Conservation (phyloP, 805 yeast species). For the Yarrowia keelungensis region DNA sequence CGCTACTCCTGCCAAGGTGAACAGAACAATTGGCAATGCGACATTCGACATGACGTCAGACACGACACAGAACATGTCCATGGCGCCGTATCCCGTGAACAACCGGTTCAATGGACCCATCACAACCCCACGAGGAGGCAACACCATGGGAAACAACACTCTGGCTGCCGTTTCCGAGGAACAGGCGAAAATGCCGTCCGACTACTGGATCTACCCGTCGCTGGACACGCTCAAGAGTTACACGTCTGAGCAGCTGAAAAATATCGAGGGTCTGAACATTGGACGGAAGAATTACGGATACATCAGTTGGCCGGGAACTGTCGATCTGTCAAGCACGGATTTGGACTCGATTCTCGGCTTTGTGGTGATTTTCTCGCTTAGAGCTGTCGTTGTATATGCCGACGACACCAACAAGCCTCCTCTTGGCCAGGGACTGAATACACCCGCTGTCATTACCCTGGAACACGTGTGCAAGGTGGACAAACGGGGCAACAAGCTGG, state of each 20-base stretch:
- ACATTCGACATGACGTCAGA: constrained; percentile 4
- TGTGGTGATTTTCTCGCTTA: constrained; percentile 65
- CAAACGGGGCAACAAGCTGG: constrained; percentile 62
- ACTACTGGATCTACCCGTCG: constrained; percentile 82
- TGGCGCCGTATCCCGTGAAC: constrained; percentile 28
- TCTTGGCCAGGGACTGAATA: constrained; percentile 77
- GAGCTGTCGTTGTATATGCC: constrained; percentile 73
- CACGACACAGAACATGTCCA: constrained; percentile 14
- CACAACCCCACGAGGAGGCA: not conserved
- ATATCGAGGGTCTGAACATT: constrained; percentile 66
- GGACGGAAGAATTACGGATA: constrained; percentile 79
- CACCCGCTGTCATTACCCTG: constrained; percentile 72
- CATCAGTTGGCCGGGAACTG: constrained; percentile 73
- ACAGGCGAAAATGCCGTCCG: constrained; percentile 48
- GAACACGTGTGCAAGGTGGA: constrained; percentile 79
- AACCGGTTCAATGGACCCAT: constrained; percentile 31
- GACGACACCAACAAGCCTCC: constrained; percentile 62
- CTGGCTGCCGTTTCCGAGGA: constrained; percentile 39
- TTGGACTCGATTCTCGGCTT: constrained; percentile 69
- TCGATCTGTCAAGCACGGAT: constrained; percentile 73
- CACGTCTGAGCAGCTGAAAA: constrained; percentile 63
- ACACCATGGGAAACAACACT: not conserved
- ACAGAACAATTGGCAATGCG: not conserved
- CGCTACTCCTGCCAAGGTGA: constrained; percentile 2
- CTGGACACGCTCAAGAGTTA: constrained; percentile 63